Base-by-base conservation (phyloP, 495 filamentous ascomycete genomes). In the Poronia punctata region DNA sequence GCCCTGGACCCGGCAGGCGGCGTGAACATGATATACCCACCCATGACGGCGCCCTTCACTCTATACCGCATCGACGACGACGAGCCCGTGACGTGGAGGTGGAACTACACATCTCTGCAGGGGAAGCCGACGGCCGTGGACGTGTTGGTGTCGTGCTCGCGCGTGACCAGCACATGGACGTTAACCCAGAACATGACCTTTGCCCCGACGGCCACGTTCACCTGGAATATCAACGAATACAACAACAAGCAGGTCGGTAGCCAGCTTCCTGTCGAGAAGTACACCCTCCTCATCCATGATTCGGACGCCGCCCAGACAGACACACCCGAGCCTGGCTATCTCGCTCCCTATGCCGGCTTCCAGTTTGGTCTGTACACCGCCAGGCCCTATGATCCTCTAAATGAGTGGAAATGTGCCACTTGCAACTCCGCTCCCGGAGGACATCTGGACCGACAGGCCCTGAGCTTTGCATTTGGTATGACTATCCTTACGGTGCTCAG, bases 91-190 rank as follows among this genome's bases (percentile, higher is more conserved):
- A 95, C 88, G 1, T 90, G 90, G 61, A 80, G 67, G 0, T 98
- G 90, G 89, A 96, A 96, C 63, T 97, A 95, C 67, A 98, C 92
- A 2, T 87, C 83, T 30, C 68, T 98, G 26, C 74, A 75, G 20
- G 79, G 79, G 12, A 82, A 79, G 1, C 92, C 92, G 0, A 79
- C 76, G 3, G 81, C 77, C 21, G 64, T 98, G 50, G 84, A 98
- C 50, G 76, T 96, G 3, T 63, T 92, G 21, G 84, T 92, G 8
- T 81, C 78, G 17, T 93, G 86, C 77, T 79, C 77, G 25, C 42
- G 44, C 16, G 64, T 56, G 9, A 46, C 57, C 26, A 54, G 51
- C 28, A 70, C 69, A 2, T 71, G 63, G 62, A 73, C 69, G 6
- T 53, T 73, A n/a, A 71, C 69, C 1, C 63, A 69, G 32, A 73